phyloP scores from a whole-genome alignment of 164 flowering plant genomes.

The Liquidambar formosana region DNA sequence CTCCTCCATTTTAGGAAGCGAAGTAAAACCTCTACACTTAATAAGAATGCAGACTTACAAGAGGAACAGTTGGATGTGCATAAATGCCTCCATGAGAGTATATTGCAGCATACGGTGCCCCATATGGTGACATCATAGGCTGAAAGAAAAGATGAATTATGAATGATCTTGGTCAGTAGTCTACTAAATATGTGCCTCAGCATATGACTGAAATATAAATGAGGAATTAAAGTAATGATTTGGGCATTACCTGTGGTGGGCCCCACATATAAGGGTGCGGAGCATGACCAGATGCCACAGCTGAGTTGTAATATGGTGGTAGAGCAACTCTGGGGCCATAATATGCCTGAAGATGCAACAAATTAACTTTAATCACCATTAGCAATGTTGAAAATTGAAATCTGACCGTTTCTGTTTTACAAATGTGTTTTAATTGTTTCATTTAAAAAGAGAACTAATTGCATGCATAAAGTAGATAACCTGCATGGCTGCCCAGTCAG shows the following conservation, averaged over 20 bases:
- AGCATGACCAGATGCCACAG: constrained; percentile 73
- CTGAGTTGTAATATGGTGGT: constrained; percentile 67
- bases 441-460: background rate
- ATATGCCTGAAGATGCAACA: constrained; percentile 48
- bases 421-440: background rate
- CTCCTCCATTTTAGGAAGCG: background rate
- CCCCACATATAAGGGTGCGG: constrained; percentile 93
- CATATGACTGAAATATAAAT: background rate
- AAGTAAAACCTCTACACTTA: background rate
- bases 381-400: background rate
- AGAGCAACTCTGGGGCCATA: constrained; percentile 65
- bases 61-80: constrained; percentile 76
- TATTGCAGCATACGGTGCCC: constrained; percentile 82
- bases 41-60: constrained; percentile 48
- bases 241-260: constrained; percentile 70
- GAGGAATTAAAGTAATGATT: background rate
- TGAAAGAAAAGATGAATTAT: constrained; percentile 28
- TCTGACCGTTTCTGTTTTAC: background rate
- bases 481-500: constrained; percentile 87
- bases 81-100: constrained; percentile 88
- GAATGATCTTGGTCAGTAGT: background rate
- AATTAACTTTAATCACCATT: background rate
- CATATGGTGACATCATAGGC: constrained; percentile 92
- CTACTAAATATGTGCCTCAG: background rate
- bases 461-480: constrained; percentile 25